These are phyloP conservation scores for Diaporthe aspalathi DNA, from an alignment of 2,329 filamentous ascomycete species.

Conservation along the genomic window DNA sequence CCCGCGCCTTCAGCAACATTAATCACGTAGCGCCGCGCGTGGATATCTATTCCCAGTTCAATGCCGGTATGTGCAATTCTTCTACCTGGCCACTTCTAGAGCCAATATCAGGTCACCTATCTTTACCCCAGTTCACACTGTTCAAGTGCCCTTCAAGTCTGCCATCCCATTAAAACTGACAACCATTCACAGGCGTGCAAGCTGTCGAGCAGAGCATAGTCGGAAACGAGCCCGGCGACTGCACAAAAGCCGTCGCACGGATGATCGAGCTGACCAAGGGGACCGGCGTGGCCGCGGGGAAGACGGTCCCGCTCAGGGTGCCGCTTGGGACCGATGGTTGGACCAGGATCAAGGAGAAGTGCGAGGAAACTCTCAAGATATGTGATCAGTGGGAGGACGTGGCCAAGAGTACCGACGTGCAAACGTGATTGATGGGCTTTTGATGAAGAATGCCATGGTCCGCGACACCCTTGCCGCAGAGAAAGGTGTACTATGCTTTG, in stretches of 20 bases:
- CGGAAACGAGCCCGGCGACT: conserved; percentile 60
- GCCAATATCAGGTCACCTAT: too few species aligned
- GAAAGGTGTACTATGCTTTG: conserved; percentile 32
- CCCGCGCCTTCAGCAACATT: conserved; percentile 52
- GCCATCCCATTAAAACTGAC: too few species aligned
- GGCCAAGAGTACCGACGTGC: conserved; percentile 60
- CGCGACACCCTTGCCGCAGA: too few species aligned
- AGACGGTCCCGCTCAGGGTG: conserved; percentile 57
- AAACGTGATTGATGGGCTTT: background rate
- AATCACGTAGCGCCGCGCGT: conserved; percentile 44
- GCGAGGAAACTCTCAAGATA: conserved; percentile 60
- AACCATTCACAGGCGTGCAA: conserved; percentile 6
- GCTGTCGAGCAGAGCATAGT: conserved; percentile 40
- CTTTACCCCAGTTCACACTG: too few species aligned
- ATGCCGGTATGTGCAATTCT: conserved; percentile 36
- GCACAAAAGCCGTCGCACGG: conserved; percentile 59
- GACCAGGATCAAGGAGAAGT: conserved; percentile 59
- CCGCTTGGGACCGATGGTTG: conserved; percentile 67
- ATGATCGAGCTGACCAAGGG: conserved; percentile 66
- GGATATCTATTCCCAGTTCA: conserved; percentile 48
- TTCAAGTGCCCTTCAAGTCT: too few species aligned
- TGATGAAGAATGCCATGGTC: too few species aligned
- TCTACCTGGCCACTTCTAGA: too few species aligned
- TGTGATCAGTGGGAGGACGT: conserved; percentile 62
- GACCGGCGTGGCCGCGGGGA: conserved; percentile 50